Base-by-base conservation (phyloP, 768 basidiomycete species). In the Leucogyrophana mollusca region DNA sequence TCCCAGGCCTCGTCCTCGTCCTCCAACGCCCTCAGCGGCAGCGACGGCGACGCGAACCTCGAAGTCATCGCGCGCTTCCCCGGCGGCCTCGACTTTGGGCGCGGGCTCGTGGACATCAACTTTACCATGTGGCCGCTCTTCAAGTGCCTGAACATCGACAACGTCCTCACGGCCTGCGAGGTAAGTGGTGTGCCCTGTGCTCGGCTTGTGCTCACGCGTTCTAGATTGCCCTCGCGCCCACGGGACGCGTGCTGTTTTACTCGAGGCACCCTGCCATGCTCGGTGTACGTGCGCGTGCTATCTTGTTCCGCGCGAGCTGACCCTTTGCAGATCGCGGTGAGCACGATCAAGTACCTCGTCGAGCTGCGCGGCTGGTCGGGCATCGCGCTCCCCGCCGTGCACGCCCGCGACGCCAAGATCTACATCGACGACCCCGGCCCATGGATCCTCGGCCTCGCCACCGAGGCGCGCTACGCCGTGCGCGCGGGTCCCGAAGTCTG, bases 41-140 rank as follows among this genome's bases (percentile, higher is more conserved):
- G 27, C 9, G 53, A 24, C 5, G 63, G 73, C 14, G 76, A 77
- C 52, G 74, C 74, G 3, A 73, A 67, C 47, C 72, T 94, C 27
- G 90, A 94, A 60, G 89, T 94, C 47, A 84, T 93, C 32, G 88
- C 90, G 18, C 82, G 90, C 40, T 92, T 94, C 71, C 90, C 90
- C 21, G 93, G 93, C n/a, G 90, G 90, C 16, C 78, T 95, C 36
- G 93, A 95, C 65, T 94, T 95, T 58, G 91, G 93, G 21, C 79
- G 85, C 34, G 93, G 93, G 1, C 73, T 95, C 39, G 89, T 94
- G 25, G 91, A 94, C 54, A 90, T 93, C 60, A 94, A 95, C 66
- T 94, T 94, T 60, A 93, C 92, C 32, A 90, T 96, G 81, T 98
- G 93, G 92, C 94, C 94, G 2, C 61, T 98, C 40, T 96, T 97